Evolutionary conservation across 805 yeast genomes (phyloP), one percentile per base, ranked within the genome.

Genomic region (Suhomyces xylopsoci): DNA sequence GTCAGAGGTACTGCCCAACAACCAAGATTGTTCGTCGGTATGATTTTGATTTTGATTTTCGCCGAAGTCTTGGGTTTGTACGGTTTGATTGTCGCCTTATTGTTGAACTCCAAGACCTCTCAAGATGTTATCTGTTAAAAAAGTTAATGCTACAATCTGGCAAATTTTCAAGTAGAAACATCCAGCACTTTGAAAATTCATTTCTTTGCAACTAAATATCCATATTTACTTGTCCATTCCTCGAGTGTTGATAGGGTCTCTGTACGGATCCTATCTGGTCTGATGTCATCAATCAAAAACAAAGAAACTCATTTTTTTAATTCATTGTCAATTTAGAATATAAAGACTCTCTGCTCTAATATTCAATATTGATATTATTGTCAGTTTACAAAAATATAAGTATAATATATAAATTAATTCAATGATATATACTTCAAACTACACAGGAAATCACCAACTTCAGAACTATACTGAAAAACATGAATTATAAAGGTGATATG

Each of bases 11-110:
- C 92, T 61, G 94, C 97, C 58, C 97, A 92, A 76, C 99, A 93
- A 78, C 97, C 97, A 71, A 88, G 97, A 81, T 83, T 93, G 68
- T 93, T 93, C 75, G 98, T 93, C 60, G 98, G 98, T 74, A 93
- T 93, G 96, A 90, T 93, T 79, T 85, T 93, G 79, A 93, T 93
- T 73, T 88, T 93, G 77, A 93, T 93, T 90, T 93, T 93, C 78
- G 97, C 97, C 59, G 99, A 93, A 84, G 98, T 92, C 63, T 84
- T 92, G 79, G 98, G 99, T 81, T 86, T 94, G 64, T 90, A 94
- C 76, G 99, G 99, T 70, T 84, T 94, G 69, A 94, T 94, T 83
- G 98, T 94, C 62, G 99, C 99, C 60, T 84, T 94, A 71, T 83
- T 94, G 73, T 85, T 94, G 79, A 94, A 94, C 88, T 92, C 99